Evolutionary conservation across 345 rosid species (phyloP).

Genomic region (Brassica incana): DNA sequence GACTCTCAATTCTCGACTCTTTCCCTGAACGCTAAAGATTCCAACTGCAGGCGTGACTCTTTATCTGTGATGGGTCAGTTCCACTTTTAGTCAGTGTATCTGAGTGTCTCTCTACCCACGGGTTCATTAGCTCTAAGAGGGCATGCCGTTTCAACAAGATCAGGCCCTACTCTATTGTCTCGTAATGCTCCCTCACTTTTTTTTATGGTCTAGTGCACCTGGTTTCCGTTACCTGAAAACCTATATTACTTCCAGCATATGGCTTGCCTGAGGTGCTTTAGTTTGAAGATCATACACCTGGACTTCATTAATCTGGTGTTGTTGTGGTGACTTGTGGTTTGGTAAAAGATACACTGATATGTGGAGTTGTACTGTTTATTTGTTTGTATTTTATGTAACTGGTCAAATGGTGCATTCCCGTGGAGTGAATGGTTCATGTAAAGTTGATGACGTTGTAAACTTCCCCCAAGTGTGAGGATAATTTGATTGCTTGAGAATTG

Average conservation of each 20-base stretch:
- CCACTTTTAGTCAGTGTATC: slow-evolving; percentile 46
- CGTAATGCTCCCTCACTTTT: slow-evolving; percentile 12
- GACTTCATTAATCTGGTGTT: slow-evolving; percentile 33
- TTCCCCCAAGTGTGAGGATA: neutral
- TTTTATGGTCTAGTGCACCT: slow-evolving; percentile 8
- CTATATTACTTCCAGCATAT: slow-evolving; percentile 38
- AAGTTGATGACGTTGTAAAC: slow-evolving; percentile 24
- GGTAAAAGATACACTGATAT: slow-evolving; percentile 5
- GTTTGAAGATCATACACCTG: slow-evolving; percentile 38
- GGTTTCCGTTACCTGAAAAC: slow-evolving; percentile 42
- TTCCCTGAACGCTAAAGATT: slow-evolving; percentile 70
- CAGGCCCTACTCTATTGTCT: slow-evolving; percentile 22
- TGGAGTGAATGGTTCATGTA: slow-evolving; percentile 40
- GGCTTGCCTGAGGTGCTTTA: slow-evolving; percentile 81
- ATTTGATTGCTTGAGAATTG: slow-evolving; percentile 16
- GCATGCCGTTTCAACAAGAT: neutral
- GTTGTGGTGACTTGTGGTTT: slow-evolving; percentile 32
- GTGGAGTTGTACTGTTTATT: slow-evolving; percentile 28
- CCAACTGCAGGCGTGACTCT: slow-evolving; percentile 60
- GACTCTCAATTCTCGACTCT: slow-evolving; percentile 85
- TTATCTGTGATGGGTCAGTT: slow-evolving; percentile 64
- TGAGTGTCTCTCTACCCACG: neutral
- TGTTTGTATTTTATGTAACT: slow-evolving; percentile 26
- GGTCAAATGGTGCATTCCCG: slow-evolving; percentile 32
- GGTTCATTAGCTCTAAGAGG: slow-evolving; percentile 17